These are phyloP conservation scores for Plasmodium berghei DNA, from an alignment of 169 alveolate species.

Conservation along the genomic window DNA sequence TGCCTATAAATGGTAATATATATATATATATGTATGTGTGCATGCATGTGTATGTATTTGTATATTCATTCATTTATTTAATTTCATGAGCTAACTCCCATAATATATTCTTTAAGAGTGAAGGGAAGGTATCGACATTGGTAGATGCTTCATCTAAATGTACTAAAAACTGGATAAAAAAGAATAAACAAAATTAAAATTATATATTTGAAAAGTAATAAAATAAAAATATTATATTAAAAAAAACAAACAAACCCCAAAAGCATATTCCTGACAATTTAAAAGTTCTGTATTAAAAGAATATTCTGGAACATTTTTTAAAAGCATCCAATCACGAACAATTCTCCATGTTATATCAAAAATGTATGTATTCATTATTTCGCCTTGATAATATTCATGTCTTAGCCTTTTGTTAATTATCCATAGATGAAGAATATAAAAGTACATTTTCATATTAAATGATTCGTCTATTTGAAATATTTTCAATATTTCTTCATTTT, in stretches of 20 bases:
- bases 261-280: constrained; percentile 74
- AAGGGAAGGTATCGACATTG: constrained; percentile 57
- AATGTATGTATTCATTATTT: constrained; percentile 80
- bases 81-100: constrained; percentile 63
- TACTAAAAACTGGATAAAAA: constrained; percentile 52
- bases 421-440: constrained; percentile 84
- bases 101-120: constrained; percentile 51
- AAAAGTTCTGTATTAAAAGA: constrained; percentile 63
- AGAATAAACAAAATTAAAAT: neutral
- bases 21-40: neutral
- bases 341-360: constrained; percentile 78
- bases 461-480: constrained; percentile 82
- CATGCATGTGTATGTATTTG: constrained; percentile 3
- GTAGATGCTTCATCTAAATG: constrained; percentile 65
- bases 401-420: constrained; percentile 81
- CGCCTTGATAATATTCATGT: constrained; percentile 82
- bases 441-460: constrained; percentile 82
- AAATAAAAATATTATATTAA: neutral
- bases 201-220: constrained; percentile 5
- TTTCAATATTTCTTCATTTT: constrained; percentile 80
- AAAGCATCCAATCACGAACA: constrained; percentile 81
- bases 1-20: constrained; percentile 33
- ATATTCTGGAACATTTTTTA: constrained; percentile 75
- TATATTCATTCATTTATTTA: neutral
- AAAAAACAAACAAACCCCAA: constrained; percentile 36